Evolutionary conservation across 2,329 filamentous ascomycete species (phyloP), one percentile per base, ranked within the genome.

Genomic region (Epicoccum sorghinum): DNA sequence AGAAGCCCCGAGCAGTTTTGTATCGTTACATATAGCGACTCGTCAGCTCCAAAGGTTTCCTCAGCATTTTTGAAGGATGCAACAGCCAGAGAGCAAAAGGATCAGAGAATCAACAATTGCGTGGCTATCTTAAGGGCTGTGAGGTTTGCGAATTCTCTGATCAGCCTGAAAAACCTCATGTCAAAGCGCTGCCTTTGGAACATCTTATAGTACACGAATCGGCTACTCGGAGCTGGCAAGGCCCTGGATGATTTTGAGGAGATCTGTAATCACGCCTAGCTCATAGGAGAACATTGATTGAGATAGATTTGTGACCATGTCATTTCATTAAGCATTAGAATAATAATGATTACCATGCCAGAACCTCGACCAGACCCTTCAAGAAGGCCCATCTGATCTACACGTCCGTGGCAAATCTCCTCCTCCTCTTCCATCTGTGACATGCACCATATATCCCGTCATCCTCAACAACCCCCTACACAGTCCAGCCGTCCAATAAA

Each of bases 291-390:
- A 29, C 27, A 29, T 29, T 12, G 8, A 6, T 39, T 54, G 35
- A 41, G 29, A 40, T 29, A 29, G 7, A 18, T 58, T 59, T 58
- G 56, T 57, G 52, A 61, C 58, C 58, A 50, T 64, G 55, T 58
- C 57, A 49, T 58, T 63, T 61, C 65, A 71, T 71, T 71, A 71
- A 69, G 69, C 67, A 71, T 71, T 71, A 71, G 39, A 64, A 52
- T 67, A 69, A 64, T 64, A 65, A 62, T 62, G 58, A 62, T 65
- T 62, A 66, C 60, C 30, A 23, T n/a, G n/a, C 30, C 27, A 7
- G 24, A 46, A 47, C 36, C 22, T 54, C 42, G 18, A 50, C 25
- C 52, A 55, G 46, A 55, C 52, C 52, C 42, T 27, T 25, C 42
- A n/a, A 7, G 13, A 47, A 29, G 25, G 52, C 41, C 46, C 46